Evolutionary conservation across 177 flowering plant species (phyloP), one percentile per base, ranked within the genome.

Genomic region (Vitis hybrid): DNA sequence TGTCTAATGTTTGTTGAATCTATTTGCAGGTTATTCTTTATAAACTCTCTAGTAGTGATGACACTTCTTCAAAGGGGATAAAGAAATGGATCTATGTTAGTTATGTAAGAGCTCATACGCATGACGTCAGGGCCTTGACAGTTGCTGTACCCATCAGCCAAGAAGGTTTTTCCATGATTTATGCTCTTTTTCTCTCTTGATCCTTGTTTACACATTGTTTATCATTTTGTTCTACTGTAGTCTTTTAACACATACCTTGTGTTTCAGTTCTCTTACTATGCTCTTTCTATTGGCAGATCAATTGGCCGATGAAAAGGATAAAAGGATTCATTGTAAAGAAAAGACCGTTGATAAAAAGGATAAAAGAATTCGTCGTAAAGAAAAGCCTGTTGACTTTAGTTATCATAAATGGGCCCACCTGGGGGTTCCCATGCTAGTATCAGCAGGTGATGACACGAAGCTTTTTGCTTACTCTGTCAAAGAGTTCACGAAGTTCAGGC

Each of bases 401-500:
- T 96, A 94, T 73, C 82, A 74, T 54, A 96, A 91, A 73, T 96
- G 99, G 99, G 98, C 98, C 11, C 95, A 91, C 77, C 58, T 83
- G 71, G 96, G 94, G 46, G 91, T 94, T 57, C 98, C 98, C 17
- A 96, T 96, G 98, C 97, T 96, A 68, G 87, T 96, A 59, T 96
- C 99, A 30, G 98, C 90, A 70, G 98, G 97, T 68, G 99, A 96
- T 84, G 98, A 96, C 72, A 83, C 97, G 13, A 94, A 92, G 79
- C 90, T 94, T 32, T 90, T 85, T 87, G 97, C 99, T 19, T 94
- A 92, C 74, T 84, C 96, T 68, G 91, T 77, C 52, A 81, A 79
- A 70, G 94, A 92, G 75, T 94, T 96, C 72, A 88, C 91, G 52
- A 86, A 85, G 73, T 96, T 91, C 71, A 80, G 90, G 65, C 98